These are phyloP conservation scores for Fusarium nurragi DNA, from an alignment of 2,329 filamentous ascomycete species.

Conservation along the genomic window DNA sequence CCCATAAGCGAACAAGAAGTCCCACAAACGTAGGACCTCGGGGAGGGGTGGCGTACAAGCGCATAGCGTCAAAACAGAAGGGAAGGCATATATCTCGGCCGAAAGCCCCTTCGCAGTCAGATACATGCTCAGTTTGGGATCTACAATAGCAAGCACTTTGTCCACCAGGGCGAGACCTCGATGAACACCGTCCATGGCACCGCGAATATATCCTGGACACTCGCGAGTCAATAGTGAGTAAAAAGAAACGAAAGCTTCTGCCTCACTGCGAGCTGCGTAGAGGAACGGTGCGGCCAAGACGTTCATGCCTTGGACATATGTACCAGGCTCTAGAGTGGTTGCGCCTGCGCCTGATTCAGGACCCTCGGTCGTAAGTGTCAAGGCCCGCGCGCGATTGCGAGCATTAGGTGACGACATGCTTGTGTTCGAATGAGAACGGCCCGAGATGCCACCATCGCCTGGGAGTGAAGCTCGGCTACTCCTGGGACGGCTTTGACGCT, in stretches of 20 bases:
- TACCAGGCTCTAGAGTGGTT: slow-evolving; percentile 72
- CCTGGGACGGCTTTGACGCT: slow-evolving; percentile 52
- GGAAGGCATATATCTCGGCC: slow-evolving; percentile 96
- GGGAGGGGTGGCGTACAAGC: slow-evolving; percentile 95
- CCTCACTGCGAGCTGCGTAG: slow-evolving; percentile 92
- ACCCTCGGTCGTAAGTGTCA: slow-evolving; percentile 70
- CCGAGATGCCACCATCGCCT: slow-evolving; percentile 49
- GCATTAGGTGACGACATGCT: slow-evolving; percentile 56
- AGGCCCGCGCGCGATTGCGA: slow-evolving; percentile 63
- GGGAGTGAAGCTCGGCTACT: slow-evolving; percentile 51
- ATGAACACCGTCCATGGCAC: slow-evolving; percentile 97
- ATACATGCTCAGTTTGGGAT: slow-evolving; percentile 85
- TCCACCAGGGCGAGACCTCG: slow-evolving; percentile 91
- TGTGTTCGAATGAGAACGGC: slow-evolving; percentile 49
- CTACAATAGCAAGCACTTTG: slow-evolving; percentile 89
- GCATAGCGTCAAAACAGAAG: slow-evolving; percentile 91
- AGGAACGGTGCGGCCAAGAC: slow-evolving; percentile 95
- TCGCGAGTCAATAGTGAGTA: slow-evolving; percentile 87
- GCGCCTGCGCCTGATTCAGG: slow-evolving; percentile 66
- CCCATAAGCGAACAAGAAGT: slow-evolving; percentile 96
- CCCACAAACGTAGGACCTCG: slow-evolving; percentile 93
- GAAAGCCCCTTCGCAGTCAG: slow-evolving; percentile 87
- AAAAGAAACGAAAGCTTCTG: slow-evolving; percentile 93
- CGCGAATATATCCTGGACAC: slow-evolving; percentile 91
- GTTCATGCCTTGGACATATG: slow-evolving; percentile 99